These are phyloP conservation scores for Galeopsis tetrahit DNA, from an alignment of 257 asterid species.

Conservation along the genomic window DNA sequence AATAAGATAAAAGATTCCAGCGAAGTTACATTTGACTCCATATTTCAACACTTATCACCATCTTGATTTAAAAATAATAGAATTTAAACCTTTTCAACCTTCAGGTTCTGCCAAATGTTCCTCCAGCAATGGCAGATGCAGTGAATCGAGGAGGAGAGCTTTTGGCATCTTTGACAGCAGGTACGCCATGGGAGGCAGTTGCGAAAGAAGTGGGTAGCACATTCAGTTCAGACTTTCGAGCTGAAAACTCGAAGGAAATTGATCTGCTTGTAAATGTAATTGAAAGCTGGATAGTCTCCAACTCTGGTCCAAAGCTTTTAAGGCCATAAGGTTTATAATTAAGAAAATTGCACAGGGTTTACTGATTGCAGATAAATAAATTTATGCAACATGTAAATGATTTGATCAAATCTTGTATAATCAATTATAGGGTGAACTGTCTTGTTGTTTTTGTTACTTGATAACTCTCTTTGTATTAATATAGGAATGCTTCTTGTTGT, in stretches of 20 bases:
- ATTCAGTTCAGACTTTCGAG: slow-evolving; percentile 58
- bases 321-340: slow-evolving; percentile 24
- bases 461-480: background rate
- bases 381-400: background rate
- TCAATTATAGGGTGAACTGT: background rate
- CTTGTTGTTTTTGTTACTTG: background rate
- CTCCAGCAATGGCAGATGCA: slow-evolving; percentile 93
- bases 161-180: slow-evolving; percentile 73
- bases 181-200: slow-evolving; percentile 94
- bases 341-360: background rate
- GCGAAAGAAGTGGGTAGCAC: slow-evolving; percentile 79
- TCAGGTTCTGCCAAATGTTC: slow-evolving; percentile 87
- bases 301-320: slow-evolving; percentile 61
- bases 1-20: too few relatives aligned
- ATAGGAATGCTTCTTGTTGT: background rate
- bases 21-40: too few relatives aligned
- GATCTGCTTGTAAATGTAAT: slow-evolving; percentile 69
- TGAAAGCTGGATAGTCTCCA: slow-evolving; percentile 73
- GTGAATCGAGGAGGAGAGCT: slow-evolving; percentile 90
- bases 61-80: too few relatives aligned
- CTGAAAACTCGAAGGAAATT: slow-evolving; percentile 64
- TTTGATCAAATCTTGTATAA: background rate
- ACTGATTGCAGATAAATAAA: background rate
- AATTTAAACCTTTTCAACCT: background rate
- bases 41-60: too few relatives aligned